Evolutionary conservation across 441 rosid species (phyloP).

Genomic region (Aquilaria agallochum): DNA sequence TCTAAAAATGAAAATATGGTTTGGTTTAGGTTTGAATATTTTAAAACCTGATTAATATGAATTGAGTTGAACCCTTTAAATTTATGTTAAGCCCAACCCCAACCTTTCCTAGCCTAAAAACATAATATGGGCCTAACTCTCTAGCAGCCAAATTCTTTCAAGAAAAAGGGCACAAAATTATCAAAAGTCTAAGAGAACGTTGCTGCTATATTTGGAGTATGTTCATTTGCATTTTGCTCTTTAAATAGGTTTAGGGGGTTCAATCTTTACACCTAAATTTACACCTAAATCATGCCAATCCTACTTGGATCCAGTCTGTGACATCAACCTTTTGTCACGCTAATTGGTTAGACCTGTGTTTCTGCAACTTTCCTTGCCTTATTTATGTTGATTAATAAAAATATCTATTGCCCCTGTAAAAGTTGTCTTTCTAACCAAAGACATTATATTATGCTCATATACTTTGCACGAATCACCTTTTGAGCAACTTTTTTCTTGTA

Average conservation of each 20-base stretch:
- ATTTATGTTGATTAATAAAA: not conserved
- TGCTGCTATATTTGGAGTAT: not conserved
- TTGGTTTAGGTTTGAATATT: no score
- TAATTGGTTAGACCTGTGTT: slow-evolving; percentile 54
- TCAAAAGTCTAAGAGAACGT: not conserved
- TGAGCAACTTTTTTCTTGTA: slow-evolving; percentile 90
- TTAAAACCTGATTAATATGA: no score
- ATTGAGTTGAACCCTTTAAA: no score
- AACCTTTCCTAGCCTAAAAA: no score
- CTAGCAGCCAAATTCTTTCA: no score
- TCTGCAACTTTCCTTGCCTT: not conserved
- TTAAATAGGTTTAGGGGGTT: slow-evolving; percentile 47
- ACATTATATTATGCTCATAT: slow-evolving; percentile 1
- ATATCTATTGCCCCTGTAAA: not conserved
- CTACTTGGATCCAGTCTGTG: slow-evolving; percentile 85
- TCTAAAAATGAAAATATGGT: no score
- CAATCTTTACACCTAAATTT: slow-evolving; percentile 28
- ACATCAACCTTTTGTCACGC: slow-evolving; percentile 94
- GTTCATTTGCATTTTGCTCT: not conserved
- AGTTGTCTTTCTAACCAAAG: not conserved
- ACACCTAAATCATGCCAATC: slow-evolving; percentile 74
- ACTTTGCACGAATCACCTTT: slow-evolving; percentile 76
- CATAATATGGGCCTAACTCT: no score
- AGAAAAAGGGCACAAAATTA: no score
- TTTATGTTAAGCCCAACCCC: no score